Evolutionary conservation across 176 grass and related monocot species (phyloP), one percentile per base, ranked within the genome.

Genomic region (Triticum urartu): DNA sequence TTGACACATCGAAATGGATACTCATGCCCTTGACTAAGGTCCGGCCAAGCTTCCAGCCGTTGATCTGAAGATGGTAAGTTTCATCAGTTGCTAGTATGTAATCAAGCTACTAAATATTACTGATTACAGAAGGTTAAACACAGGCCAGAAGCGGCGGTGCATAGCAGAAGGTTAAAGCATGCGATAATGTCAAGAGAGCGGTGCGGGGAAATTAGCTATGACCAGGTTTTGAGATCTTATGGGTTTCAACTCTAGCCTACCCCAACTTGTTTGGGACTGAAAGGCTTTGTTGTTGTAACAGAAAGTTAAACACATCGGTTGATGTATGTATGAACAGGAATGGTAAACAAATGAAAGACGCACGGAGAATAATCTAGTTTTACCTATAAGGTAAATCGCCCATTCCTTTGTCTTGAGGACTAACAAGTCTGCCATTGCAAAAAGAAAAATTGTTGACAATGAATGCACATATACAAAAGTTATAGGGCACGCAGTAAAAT

Each of bases 41-140:
- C 38, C 2, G 69, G 69, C 69, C 69, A 72, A 39, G 69, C 69
- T 72, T 72, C 38, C 21, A 72, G 42, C 36, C 21, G 38, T 43
- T 25, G 38, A 72, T 43, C 69, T 43, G 38, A 72, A 72, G 21
- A 72, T 24, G 21, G 21, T 43, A 70, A 72, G 38, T 72, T 43
- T 72, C 21, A 72, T 72, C 21, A 72, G 38, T 72, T 12, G 38
- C 38, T 72, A 24, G 22, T 43, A n/a, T 72, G 69, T 72, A 72
- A 72, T 72, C 21, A 72, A 72, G 69, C 69, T 72, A 72, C 69
- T 43, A 72, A 24, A 72, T 24, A 72, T 72, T 69, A 43, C 22
- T 24, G 6, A 5, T 72, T 24, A 24, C 69, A 72, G 11, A 72
- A 43, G 69, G 38, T 42, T 50, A 50, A 50, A 50, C 47, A 50